These are phyloP conservation scores for Verticillium isaacii DNA, from an alignment of 2,329 filamentous ascomycete genomes.

Conservation along the genomic window DNA sequence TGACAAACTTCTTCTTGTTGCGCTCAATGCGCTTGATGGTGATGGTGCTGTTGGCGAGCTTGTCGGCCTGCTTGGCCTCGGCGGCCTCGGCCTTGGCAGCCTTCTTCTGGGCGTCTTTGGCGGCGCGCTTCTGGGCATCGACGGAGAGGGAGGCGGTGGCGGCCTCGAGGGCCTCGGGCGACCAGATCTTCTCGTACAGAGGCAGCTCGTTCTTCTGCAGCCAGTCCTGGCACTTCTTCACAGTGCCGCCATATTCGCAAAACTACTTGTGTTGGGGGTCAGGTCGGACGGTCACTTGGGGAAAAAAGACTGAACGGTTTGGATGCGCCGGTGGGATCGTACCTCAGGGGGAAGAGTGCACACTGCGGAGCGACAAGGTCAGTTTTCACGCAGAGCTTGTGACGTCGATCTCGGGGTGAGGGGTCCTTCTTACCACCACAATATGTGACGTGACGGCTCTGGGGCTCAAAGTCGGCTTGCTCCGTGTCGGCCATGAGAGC, in stretches of 20 bases:
- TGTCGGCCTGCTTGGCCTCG: constrained; percentile 77
- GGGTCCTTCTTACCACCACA: constrained; percentile 48
- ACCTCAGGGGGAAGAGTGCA: constrained; percentile 64
- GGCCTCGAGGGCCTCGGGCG: constrained; percentile 75
- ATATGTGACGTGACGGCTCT: constrained; percentile 48
- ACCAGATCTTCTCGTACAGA: constrained; percentile 79
- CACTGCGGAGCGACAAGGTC: constrained; percentile 33
- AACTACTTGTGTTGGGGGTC: constrained; percentile 58
- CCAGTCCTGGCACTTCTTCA: constrained; percentile 98
- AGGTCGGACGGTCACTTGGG: background rate
- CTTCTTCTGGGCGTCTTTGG: constrained; percentile 96
- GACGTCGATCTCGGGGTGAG: background rate
- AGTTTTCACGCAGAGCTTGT: background rate
- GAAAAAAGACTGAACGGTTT: too few relatives aligned
- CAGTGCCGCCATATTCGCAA: constrained; percentile 96
- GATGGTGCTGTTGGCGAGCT: constrained; percentile 76
- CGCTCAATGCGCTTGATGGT: constrained; percentile 96
- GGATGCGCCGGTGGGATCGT: constrained; percentile 15
- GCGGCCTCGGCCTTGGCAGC: constrained; percentile 86
- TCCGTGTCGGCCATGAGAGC: constrained; percentile 50
- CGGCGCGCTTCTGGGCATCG: constrained; percentile 88
- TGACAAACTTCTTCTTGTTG: constrained; percentile 97
- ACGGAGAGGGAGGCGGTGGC: constrained; percentile 82
- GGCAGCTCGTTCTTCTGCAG: constrained; percentile 68
- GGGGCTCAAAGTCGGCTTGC: constrained; percentile 42